A percentile compares a stretch with the other conserved stretches of the same genome.
phyloP scores from a whole-genome alignment of 2,329 filamentous ascomycete genomes.

The Sporothrix pseudoabietina region DNA sequence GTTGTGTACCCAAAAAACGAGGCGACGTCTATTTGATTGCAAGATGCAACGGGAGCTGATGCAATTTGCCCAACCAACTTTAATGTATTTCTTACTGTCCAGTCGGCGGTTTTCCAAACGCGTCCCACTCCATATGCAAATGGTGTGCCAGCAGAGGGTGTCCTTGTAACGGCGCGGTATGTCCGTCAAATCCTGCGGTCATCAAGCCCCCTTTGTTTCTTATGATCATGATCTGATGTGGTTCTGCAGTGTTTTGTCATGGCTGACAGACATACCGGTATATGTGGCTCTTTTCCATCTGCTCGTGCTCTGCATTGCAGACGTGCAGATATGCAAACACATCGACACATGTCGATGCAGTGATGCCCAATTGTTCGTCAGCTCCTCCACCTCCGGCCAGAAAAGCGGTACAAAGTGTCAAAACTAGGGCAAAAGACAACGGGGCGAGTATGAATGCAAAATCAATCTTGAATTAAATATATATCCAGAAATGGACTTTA shows the following conservation, averaged over 20 bases:
- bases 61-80: neutral
- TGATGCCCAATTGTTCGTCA: constrained; percentile 22
- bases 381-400: neutral
- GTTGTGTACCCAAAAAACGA: neutral
- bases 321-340: neutral
- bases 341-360: neutral
- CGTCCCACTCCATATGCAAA: neutral
- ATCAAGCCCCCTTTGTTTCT: neutral
- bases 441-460: neutral
- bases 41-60: neutral
- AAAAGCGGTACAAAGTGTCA: neutral
- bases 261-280: neutral
- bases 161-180: neutral
- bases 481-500: neutral
- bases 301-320: neutral
- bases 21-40: neutral
- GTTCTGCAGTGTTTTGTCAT: neutral
- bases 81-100: neutral
- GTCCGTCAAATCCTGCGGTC: neutral
- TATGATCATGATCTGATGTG: neutral
- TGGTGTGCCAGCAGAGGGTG: neutral
- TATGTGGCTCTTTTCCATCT: neutral
- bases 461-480: neutral
- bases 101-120: neutral
- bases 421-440: neutral